These are phyloP conservation scores for Cryptococcus sp. DNA, from an alignment of 1,284 basidiomycete genomes.

Conservation along the genomic window DNA sequence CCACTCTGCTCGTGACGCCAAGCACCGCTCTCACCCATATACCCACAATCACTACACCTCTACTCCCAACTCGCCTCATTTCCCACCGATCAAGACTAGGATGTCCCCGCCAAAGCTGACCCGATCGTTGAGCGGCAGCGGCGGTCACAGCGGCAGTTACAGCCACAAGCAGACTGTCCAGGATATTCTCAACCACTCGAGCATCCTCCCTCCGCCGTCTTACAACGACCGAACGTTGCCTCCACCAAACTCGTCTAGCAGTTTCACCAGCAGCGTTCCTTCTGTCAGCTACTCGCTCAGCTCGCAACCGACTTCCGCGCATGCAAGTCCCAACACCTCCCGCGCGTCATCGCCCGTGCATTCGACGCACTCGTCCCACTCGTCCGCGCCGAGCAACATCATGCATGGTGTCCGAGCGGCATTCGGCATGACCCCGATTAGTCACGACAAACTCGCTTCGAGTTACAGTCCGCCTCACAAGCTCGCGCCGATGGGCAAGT, in stretches of 20 bases:
- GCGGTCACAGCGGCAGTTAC: slow-evolving; percentile 2
- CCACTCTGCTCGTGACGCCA: slow-evolving; percentile 49
- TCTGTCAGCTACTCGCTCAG: slow-evolving; percentile 36
- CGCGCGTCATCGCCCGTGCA: slow-evolving; percentile 46
- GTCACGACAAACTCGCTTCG: slow-evolving; percentile 5
- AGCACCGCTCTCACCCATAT: slow-evolving; percentile 51
- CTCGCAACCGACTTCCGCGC: slow-evolving; percentile 43
- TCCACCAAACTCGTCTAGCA: slow-evolving; percentile 38
- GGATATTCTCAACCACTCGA: slow-evolving; percentile 52
- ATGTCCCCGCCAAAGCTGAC: slow-evolving; percentile 47
- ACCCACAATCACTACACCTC: slow-evolving; percentile 28
- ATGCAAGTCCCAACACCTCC: slow-evolving; percentile 45
- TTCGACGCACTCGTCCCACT: slow-evolving; percentile 14
- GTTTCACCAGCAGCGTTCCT: slow-evolving; percentile 38
- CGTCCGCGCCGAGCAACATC: slow-evolving; percentile 47
- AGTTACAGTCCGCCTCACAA: slow-evolving; percentile 27
- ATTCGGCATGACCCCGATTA: slow-evolving; percentile 85
- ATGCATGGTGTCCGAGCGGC: slow-evolving; percentile 68
- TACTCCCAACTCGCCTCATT: slow-evolving; percentile 47
- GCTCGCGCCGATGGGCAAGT: slow-evolving; percentile 37
- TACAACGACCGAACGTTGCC: slow-evolving; percentile 45
- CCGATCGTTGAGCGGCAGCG: slow-evolving; percentile 25
- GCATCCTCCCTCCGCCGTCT: slow-evolving; percentile 45
- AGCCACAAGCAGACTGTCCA: slow-evolving; percentile 46
- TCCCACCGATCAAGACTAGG: slow-evolving; percentile 32